Percentiles rank a stretch among this genome's conserved stretches.
Conservation (phyloP, 345 rosid genomes). For the Citrus cavaleriei region DNA sequence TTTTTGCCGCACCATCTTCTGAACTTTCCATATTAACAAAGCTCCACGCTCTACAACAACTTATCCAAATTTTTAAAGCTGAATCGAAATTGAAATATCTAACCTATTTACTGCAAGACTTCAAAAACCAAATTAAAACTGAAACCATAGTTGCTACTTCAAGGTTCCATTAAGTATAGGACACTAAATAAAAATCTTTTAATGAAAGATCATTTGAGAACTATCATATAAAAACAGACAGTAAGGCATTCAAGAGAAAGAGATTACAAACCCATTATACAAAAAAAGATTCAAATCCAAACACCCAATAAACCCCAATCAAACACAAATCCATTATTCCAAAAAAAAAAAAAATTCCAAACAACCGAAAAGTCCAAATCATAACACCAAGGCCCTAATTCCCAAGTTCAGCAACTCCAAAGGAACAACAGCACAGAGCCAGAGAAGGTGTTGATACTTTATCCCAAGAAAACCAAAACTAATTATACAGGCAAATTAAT, state of each 20-base stretch:
- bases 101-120: not conserved
- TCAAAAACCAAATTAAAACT: not conserved
- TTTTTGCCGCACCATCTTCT: constrained; percentile 38
- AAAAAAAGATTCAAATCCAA: not conserved
- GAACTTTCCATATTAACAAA: constrained; percentile 27
- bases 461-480: not conserved
- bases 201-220: not conserved
- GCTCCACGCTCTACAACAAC: not conserved
- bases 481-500: not conserved
- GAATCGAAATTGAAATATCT: not conserved
- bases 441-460: not conserved
- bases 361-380: not conserved
- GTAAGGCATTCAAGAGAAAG: not conserved
- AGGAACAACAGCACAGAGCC: not conserved
- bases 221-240: not conserved
- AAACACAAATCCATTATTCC: too few species aligned
- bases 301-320: not conserved
- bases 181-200: not conserved
- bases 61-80: not conserved
- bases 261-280: not conserved
- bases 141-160: not conserved
- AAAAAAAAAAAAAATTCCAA: not conserved
- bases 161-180: not conserved
- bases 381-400: not conserved
- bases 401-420: not conserved